Conservation (phyloP, 2,329 filamentous ascomycete species). For the Calonectria fujianensis region DNA sequence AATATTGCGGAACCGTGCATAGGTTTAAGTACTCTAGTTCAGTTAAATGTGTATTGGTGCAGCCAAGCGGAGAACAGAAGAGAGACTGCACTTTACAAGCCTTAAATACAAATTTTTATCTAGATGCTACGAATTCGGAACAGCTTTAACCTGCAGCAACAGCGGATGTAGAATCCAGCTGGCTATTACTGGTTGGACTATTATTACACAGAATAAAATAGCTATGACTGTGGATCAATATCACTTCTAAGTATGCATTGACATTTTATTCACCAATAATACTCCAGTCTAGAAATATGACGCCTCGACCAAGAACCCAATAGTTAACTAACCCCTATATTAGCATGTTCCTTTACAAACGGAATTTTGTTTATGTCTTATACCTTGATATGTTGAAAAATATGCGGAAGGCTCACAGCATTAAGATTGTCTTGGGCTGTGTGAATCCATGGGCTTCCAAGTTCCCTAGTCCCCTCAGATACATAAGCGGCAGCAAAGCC, state of each 20-base stretch:
- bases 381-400: conserved; percentile 37
- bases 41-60: too few relatives aligned
- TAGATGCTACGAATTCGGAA: neutral
- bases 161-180: neutral
- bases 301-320: conserved; percentile 59
- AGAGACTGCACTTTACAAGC: too few relatives aligned
- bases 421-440: conserved; percentile 51
- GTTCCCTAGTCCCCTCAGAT: conserved; percentile 56
- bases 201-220: neutral
- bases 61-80: too few relatives aligned
- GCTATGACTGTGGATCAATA: neutral
- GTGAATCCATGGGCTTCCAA: conserved; percentile 58
- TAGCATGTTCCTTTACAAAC: conserved; percentile 32
- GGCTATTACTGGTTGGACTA: neutral
- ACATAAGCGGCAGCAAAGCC: conserved; percentile 57
- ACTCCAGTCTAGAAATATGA: conserved; percentile 18
- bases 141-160: neutral
- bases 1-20: too few relatives aligned
- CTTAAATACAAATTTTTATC: too few relatives aligned
- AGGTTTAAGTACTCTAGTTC: too few relatives aligned
- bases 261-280: neutral
- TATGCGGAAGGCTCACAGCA: conserved; percentile 27
- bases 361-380: conserved; percentile 16
- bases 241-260: neutral
- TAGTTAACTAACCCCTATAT: conserved; percentile 52